phyloP scores from a whole-genome alignment of 805 yeast species.

The Sugiyamaella qingdaonensis region DNA sequence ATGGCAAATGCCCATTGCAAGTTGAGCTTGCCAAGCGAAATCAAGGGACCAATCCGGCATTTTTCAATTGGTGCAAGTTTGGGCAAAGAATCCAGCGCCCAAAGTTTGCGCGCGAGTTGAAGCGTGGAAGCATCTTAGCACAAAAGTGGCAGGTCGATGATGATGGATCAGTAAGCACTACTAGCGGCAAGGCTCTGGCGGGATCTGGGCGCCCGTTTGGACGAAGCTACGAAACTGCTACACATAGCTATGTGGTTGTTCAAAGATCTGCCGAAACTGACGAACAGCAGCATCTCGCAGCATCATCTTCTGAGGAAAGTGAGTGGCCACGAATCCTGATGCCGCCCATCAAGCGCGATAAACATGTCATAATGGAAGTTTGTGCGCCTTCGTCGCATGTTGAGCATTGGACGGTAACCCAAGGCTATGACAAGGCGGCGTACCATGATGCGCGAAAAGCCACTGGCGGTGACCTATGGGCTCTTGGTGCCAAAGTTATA shows the following conservation, averaged over 20 bases:
- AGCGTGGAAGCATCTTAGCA: constrained; percentile 72
- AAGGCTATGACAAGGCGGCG: constrained; percentile 63
- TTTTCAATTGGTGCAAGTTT: constrained; percentile 69
- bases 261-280: constrained; percentile 43
- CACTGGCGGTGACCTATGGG: constrained; percentile 84
- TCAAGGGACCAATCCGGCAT: constrained; percentile 18
- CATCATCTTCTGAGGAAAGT: constrained; percentile 3
- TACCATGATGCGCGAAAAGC: constrained; percentile 92
- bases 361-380: constrained; percentile 73
- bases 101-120: constrained; percentile 71
- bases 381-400: constrained; percentile 76
- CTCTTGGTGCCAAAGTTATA: constrained; percentile 57
- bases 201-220: constrained; percentile 82
- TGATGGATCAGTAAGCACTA: constrained; percentile 54
- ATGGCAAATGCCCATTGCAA: constrained; percentile 80
- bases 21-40: constrained; percentile 46
- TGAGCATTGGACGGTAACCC: constrained; percentile 85
- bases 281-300: constrained; percentile 25
- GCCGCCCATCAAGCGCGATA: constrained; percentile 71
- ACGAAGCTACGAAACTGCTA: constrained; percentile 64
- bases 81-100: constrained; percentile 74
- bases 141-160: constrained; percentile 53
- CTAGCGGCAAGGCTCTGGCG: constrained; percentile 41
- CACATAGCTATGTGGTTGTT: constrained; percentile 68
- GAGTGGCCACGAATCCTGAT: constrained; percentile 65